Evolutionary conservation across 2,329 filamentous ascomycete genomes (phyloP), one percentile per base, ranked within the genome.

Genomic region (Chalara sp.): DNA sequence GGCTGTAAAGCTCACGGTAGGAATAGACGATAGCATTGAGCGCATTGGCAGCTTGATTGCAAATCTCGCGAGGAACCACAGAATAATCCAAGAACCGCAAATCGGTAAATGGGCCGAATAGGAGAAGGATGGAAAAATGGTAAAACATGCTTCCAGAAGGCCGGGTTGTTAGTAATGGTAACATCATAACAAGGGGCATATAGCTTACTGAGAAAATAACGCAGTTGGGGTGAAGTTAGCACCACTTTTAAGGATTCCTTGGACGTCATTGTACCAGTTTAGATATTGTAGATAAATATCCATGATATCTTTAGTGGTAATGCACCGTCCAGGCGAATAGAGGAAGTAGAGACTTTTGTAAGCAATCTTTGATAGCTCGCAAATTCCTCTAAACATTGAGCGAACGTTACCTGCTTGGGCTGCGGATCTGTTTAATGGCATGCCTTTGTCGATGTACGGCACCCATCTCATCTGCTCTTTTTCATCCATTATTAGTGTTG

Each of bases 101-200:
- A 45, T 63, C 64, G 43, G 64, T 60, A 37, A 89, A 73, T 0
- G 86, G 86, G 6, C 86, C 76, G 63, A 89, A 89, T 1, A 90
- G 75, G n/a, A 88, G 76, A 0, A 86, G 66, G n/a, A 84, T 83
- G 32, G 81, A 78, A 54, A 83, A 84, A 60, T 87, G 78, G 61
- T 86, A 86, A 56, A 86, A 81, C 82, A 87, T 84, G 64, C 81
- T 84, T n/a, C n/a, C n/a, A n/a, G n/a, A n/a, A n/a, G n/a, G n/a
- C n/a, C n/a, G n/a, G n/a, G n/a, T n/a, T n/a, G n/a, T 52, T 6
- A 10, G 45, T n/a, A 6, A 54, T 32, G 52, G n/a, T 51, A n/a
- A n/a, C 29, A 5, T 44, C 28, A 40, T 6, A 40, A 35, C 11
- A 32, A 30, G n/a, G 10, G 8, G 29, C n/a, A 5, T 10, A 30